phyloP scores from a whole-genome alignment of 2,329 filamentous ascomycete species.

The Arthrobotrys pseudoclavata region DNA sequence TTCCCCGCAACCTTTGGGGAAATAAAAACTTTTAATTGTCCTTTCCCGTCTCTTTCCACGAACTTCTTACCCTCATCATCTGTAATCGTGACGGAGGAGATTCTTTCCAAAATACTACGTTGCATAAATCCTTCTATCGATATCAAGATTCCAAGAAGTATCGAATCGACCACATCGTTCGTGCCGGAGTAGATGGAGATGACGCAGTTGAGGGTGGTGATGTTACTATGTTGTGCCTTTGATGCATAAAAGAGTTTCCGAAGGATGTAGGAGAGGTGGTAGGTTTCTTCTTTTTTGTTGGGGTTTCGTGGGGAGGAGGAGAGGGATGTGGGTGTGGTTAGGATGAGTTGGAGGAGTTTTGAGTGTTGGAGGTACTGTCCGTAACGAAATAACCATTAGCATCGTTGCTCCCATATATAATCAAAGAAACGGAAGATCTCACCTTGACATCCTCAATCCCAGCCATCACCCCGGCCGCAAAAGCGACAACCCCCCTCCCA shows the following conservation, averaged over 20 bases:
- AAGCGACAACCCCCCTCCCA: slow-evolving; percentile 57
- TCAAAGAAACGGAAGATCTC: slow-evolving; percentile 2
- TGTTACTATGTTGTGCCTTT: slow-evolving; percentile 60
- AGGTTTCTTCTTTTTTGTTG: slow-evolving; percentile 37
- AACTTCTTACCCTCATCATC: slow-evolving; percentile 15
- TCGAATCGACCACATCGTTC: slow-evolving; percentile 60
- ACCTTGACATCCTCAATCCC: slow-evolving; percentile 49
- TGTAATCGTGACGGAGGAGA: slow-evolving; percentile 1
- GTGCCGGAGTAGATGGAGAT: slow-evolving; percentile 62
- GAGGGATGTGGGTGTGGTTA: slow-evolving; percentile 38
- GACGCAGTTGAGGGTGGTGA: slow-evolving; percentile 62
- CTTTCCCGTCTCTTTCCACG: slow-evolving; percentile 61
- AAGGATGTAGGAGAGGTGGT: slow-evolving; percentile 60
- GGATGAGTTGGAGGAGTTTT: slow-evolving; percentile 61
- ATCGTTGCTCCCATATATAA: not conserved
- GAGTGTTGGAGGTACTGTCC: slow-evolving; percentile 61
- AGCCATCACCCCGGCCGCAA: slow-evolving; percentile 47
- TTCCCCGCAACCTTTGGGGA: slow-evolving; percentile 52
- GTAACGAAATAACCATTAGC: slow-evolving; percentile 51
- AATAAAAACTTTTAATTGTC: slow-evolving; percentile 55
- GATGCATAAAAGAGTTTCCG: slow-evolving; percentile 60
- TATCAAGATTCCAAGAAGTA: slow-evolving; percentile 61
- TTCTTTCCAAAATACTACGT: slow-evolving; percentile 40
- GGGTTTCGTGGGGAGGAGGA: slow-evolving; percentile 16
- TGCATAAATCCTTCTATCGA: slow-evolving; percentile 62